Evolutionary conservation across 805 yeast species (phyloP), one percentile per base, ranked within the genome.

Genomic region (Candida succiphila): DNA sequence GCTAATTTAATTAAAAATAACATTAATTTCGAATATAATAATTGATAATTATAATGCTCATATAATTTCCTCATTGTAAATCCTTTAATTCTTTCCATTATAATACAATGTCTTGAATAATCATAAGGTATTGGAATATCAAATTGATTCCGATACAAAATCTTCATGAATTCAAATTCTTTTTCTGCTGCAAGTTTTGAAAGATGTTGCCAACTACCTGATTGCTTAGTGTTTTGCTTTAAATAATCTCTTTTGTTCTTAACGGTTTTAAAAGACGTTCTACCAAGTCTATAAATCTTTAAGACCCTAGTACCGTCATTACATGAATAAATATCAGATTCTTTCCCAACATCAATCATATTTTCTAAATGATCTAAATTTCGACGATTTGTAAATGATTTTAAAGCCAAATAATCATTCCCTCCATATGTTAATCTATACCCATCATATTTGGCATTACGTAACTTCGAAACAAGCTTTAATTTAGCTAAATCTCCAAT

Each of bases 381-480:
- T 27, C 78, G 75, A 44, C 86, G 67, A 48, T 78, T 81, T 41
- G 82, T 64, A 76, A 92, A 74, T 7, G 94, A 70, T 55, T 80
- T 86, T 42, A 92, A 65, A 0, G 97, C 97, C 43, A 92, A 66
- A 52, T 84, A 92, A 58, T 92, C 99, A 56, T 78, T 84, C 4
- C 99, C 99, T 31, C 73, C 75, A 54, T 81, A 88, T 0, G 95
- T 81, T 42, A 92, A 60, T 44, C 89, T 69, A 61, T 84, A 92
- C 10, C 99, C 99, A 54, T 92, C 98, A 56, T 92, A 89, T 48
- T 78, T 85, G 23, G 96, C 94, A 56, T 92, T 92, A 60, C 95
- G 71, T 37, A 86, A 65, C 41, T 78, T 69, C 2, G 89, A 68
- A 17, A 92, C 70, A 33, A 92, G 62, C 46, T 78, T 86, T 40